A percentile compares a stretch with the other conserved stretches of the same genome.
These are phyloP conservation scores for Blastobotrys persicus DNA, from an alignment of 1,139 yeast genomes.

Conservation along the genomic window DNA sequence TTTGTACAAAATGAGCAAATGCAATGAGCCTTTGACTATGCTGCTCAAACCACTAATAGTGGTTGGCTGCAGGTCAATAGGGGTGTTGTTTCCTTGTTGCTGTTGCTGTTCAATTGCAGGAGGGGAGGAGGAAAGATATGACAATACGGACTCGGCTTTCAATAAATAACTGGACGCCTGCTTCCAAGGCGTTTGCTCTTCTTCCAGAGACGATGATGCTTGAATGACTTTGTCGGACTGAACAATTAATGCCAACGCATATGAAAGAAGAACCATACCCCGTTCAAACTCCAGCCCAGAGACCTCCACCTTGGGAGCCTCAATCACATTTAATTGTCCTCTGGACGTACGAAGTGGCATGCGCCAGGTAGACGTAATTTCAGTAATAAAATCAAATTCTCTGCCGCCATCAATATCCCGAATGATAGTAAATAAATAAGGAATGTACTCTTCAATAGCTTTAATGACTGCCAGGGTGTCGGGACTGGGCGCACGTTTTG, in stretches of 20 bases:
- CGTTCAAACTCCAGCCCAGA: slow-evolving; percentile 33
- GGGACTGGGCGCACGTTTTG: slow-evolving; percentile 32
- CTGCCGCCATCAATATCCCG: slow-evolving; percentile 15
- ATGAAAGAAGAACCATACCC: slow-evolving; percentile 34
- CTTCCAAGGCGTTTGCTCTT: slow-evolving; percentile 29
- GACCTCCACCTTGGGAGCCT: slow-evolving; percentile 28
- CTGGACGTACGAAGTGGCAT: slow-evolving; percentile 29
- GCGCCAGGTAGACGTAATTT: slow-evolving; percentile 31
- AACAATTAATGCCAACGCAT: slow-evolving; percentile 30
- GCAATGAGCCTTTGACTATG: slow-evolving; percentile 34
- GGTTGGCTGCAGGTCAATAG: slow-evolving; percentile 30
- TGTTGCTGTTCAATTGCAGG: slow-evolving; percentile 14
- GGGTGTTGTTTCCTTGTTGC: slow-evolving; percentile 12
- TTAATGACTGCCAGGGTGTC: slow-evolving; percentile 33
- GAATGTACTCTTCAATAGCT: slow-evolving; percentile 36
- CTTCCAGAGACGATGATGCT: slow-evolving; percentile 14
- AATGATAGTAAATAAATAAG: slow-evolving; percentile 27
- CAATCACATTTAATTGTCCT: slow-evolving; percentile 22
- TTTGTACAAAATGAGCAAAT: slow-evolving; percentile 32
- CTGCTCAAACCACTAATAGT: slow-evolving; percentile 29
- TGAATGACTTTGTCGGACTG: slow-evolving; percentile 25
- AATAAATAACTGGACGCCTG: slow-evolving; percentile 32
- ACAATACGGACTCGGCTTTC: slow-evolving; percentile 31
- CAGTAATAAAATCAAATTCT: slow-evolving; percentile 10
- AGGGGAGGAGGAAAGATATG: slow-evolving; percentile 29